A percentile compares a stretch with the other conserved stretches of the same genome.
These are phyloP conservation scores for Saccharomycopsis fodiens DNA, from an alignment of 805 yeast species.

Conservation along the genomic window DNA sequence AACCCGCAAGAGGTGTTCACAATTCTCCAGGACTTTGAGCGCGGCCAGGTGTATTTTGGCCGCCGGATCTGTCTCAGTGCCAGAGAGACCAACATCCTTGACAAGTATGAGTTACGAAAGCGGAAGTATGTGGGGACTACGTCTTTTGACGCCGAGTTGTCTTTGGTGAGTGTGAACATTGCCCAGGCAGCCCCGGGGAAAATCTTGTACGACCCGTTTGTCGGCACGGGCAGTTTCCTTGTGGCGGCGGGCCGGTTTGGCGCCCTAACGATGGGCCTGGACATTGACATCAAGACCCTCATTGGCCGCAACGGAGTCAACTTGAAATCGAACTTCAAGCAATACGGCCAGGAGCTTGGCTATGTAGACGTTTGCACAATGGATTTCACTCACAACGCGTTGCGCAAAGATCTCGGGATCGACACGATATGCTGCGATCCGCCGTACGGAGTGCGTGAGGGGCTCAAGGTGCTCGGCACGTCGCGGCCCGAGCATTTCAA, in stretches of 20 bases:
- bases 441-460: constrained; percentile 96
- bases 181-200: constrained; percentile 64
- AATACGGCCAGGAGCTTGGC: constrained; percentile 50
- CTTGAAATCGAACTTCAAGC: constrained; percentile 61
- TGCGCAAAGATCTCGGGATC: constrained; percentile 51
- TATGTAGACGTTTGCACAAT: constrained; percentile 76
- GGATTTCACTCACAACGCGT: constrained; percentile 91
- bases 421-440: constrained; percentile 94
- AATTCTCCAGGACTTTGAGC: constrained; percentile 68
- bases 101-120: constrained; percentile 70
- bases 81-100: constrained; percentile 58
- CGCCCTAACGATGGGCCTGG: constrained; percentile 76
- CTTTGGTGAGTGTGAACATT: constrained; percentile 80
- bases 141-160: constrained; percentile 89
- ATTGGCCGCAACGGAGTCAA: constrained; percentile 44
- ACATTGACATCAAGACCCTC: constrained; percentile 76
- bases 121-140: constrained; percentile 93
- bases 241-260: constrained; percentile 85
- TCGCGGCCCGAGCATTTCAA: constrained; percentile 51
- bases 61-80: constrained; percentile 58
- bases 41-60: constrained; percentile 65
- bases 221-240: constrained; percentile 92
- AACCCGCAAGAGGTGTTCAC: constrained; percentile 65
- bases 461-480: constrained; percentile 84
- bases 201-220: constrained; percentile 86